phyloP scores from a whole-genome alignment of 2,329 filamentous ascomycete genomes.

The Aspergillus hiratsukae region DNA sequence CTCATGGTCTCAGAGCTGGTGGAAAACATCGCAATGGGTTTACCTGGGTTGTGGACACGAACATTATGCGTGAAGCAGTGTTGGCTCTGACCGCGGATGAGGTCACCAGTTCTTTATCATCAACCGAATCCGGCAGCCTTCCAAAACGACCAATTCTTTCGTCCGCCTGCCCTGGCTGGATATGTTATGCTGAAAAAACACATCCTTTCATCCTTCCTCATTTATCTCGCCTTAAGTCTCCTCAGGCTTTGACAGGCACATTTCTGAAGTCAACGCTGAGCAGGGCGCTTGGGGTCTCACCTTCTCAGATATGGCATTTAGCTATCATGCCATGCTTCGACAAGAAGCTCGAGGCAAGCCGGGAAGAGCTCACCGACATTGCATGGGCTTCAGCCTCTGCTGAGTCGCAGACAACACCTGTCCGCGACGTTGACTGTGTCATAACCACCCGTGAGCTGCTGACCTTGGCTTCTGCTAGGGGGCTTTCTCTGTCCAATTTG shows the following conservation, averaged over 20 bases:
- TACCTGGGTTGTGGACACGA: conserved; percentile 86
- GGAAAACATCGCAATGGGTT: conserved; percentile 74
- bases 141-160: conserved; percentile 57
- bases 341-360: conserved; percentile 94
- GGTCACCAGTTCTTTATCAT: conserved; percentile 46
- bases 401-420: conserved; percentile 38
- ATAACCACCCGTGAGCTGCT: conserved; percentile 94
- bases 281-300: conserved; percentile 64
- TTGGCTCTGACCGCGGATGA: conserved; percentile 77
- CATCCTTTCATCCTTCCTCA: conserved; percentile 91
- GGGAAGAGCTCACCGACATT: conserved; percentile 81
- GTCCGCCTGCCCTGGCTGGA: conserved; percentile 93
- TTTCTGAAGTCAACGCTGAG: conserved; percentile 83
- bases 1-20: conserved; percentile 62
- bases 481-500: conserved; percentile 69
- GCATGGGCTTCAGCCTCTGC: conserved; percentile 55
- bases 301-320: conserved; percentile 85
- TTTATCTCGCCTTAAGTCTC: conserved; percentile 85
- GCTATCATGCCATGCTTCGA: conserved; percentile 99
- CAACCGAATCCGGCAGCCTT: conserved; percentile 14
- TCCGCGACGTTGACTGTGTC: conserved; percentile 93
- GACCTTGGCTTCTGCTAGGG: conserved; percentile 77
- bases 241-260: conserved; percentile 86
- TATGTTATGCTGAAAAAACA: conserved; percentile 98
- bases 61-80: conserved; percentile 73